Base-by-base conservation (phyloP, 768 basidiomycete species). In the Auriscalpium orientale region DNA sequence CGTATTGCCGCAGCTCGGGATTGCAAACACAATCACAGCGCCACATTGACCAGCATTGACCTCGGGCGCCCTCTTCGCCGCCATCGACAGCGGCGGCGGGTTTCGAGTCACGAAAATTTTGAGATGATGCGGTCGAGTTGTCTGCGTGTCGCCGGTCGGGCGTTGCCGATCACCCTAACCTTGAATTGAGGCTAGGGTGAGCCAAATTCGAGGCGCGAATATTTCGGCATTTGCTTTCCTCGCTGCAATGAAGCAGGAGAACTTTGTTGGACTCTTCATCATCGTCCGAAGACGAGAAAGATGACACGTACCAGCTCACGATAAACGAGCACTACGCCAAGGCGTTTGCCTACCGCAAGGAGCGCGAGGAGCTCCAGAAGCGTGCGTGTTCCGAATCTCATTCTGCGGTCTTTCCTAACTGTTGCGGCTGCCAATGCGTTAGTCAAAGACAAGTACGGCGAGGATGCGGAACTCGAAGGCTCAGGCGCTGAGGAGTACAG, bases 371-470 rank as follows among this genome's bases (percentile, higher is more conserved):
- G 68, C 80, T 93, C 15, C 76, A 79, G 46, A 87, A 85, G 68
- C 71, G 91, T 91, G 60, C 58, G 86, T 77, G 8, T 11, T 22
- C 8, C 13, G 3, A 10, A 10, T 28, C 7, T 6, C 37, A 22
- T 34, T 8, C 18, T 5, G 4, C 8, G 16, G 16, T 16, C 13
- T 38, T 15, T 56, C 15, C 18, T 54, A 13, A 44, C 38, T 50
- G 38, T 22, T 51, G 51, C 20, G 57, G 49, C 56, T 20, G 12
- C 35, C 50, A 7, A 16, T 28, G 57, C 54, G 18, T 64, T 54
- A 92, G 91, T 94, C 51, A 88, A 91, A 71, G 89, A 87, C 53
- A 91, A 93, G 71, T 91, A 94, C 68, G 88, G 90, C 20, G 88
- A 87, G 0, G 87, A 89, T 65, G 72, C 71, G 40, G 83, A 84